Base-by-base conservation (phyloP, 805 yeast species). In the Starmerella potacharoeniae region DNA sequence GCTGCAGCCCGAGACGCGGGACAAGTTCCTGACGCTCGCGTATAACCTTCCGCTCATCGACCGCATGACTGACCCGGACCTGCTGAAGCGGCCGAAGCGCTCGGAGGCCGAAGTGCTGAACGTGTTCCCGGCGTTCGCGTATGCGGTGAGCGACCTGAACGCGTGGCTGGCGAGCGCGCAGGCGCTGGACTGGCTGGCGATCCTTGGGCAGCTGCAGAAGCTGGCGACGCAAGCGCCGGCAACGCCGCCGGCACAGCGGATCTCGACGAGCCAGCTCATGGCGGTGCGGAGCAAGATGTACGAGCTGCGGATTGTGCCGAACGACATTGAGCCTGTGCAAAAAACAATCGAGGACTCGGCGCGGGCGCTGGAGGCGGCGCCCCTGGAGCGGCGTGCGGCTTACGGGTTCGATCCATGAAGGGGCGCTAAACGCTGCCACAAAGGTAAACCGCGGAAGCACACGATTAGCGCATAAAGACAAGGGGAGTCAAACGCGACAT, bases 281-380 rank as follows among this genome's bases (percentile, higher is more conserved):
- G 8, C 9, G 2, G 42, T 53, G 11, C 54, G 51, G 46, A 5
- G n/a, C 11, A 39, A 22, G 36, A 48, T 58, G 43, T 53, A 42
- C 48, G 6, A 46, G n/a, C 55, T 56, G 48, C 9, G 8, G 11
- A 22, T 57, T 7, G 52, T 58, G 39, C 59, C 60, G 9, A 58
- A 56, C 22, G 61, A 58, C 17, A 39, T 58, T 11, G 53, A 14
- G n/a, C 42, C 39, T 29, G 59, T 58, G 16, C 37, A 36, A 16
- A 30, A 30, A 33, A 54, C 57, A 5, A 56, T 58, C 37, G 49
- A 48, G 14, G 49, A 54, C 22, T 36, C 61, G 14, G 14, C 52
- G 7, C 17, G 10, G 2, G 30, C 31, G 8, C 41, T 58, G 10
- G 49, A 52, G 5, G 22, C 29, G 7, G 33, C 30, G 2, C 39